These are phyloP conservation scores for Blastobotrys capitulatus DNA, from an alignment of 1,139 yeast genomes.

Conservation along the genomic window DNA sequence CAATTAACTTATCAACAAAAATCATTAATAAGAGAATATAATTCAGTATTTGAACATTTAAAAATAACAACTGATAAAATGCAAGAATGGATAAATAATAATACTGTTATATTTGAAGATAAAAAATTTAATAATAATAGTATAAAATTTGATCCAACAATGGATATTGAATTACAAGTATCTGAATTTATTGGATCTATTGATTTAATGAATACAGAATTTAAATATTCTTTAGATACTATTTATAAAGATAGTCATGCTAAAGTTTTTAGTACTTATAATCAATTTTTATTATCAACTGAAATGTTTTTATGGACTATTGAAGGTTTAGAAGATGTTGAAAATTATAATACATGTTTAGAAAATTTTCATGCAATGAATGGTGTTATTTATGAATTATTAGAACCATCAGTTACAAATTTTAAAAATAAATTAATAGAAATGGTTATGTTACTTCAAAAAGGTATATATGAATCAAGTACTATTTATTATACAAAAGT, in stretches of 20 bases:
- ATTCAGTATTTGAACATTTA: background rate
- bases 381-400: background rate
- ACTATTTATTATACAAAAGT: background rate
- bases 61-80: background rate
- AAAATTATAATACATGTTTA: background rate
- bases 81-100: background rate
- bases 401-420: background rate
- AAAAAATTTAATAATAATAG: background rate
- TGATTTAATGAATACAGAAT: background rate
- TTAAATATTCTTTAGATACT: background rate
- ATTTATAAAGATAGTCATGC: background rate
- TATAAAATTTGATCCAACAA: background rate
- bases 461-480: background rate
- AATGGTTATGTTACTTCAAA: background rate
- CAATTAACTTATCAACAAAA: background rate
- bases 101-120: background rate
- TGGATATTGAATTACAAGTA: background rate
- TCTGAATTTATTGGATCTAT: background rate
- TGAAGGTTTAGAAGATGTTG: background rate
- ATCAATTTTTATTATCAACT: background rate
- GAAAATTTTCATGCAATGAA: slow-evolving; percentile 5
- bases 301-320: background rate
- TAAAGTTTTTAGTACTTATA: background rate
- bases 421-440: background rate
- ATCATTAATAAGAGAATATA: background rate